Evolutionary conservation across 1,139 yeast genomes (phyloP), one percentile per base, ranked within the genome.

Genomic region (Williopsis jadinii): DNA sequence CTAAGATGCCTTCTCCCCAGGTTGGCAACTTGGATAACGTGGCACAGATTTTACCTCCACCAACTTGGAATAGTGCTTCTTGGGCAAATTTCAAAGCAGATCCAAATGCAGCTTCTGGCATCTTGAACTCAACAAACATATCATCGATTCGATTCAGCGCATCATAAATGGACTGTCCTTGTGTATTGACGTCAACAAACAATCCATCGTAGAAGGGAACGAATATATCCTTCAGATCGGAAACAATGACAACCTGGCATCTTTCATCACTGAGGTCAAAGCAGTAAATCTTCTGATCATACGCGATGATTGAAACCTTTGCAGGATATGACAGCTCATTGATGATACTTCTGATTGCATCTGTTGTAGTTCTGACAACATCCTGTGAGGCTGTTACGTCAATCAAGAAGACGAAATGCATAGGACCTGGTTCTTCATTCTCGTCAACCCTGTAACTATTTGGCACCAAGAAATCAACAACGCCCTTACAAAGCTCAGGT

Each of bases 401-500:
- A 41, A 92, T 68, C 50, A 88, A 67, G 53, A 90, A 87, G 14
- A 90, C 72, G 54, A 84, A 85, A 55, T 82, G 84, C 43, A 88
- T 60, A 1, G 82, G 72, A 5, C 59, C 49, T 3, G 80, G 70
- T 15, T 58, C 56, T 9, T 51, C 51, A 8, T 53, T 58, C 5
- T 71, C 72, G 11, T 70, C 64, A 33, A 73, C 67, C 64, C 85
- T 80, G 60, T 86, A 90, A 39, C 75, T 77, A 30, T 69, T 62
- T 3, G 96, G 95, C 5, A 87, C 96, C 12, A 79, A 60, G 47
- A 86, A 74, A 55, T 92, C 99, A 50, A 87, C 90, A 9, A 90
- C 86, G 11, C 98, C 97, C 41, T 69, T 73, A 46, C 75, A 80
- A 38, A 90, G 68, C 56, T 92, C 97, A 0, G 95, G 92, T 39